phyloP scores from a whole-genome alignment of 1,284 basidiomycete species.

The Jaminaea rosea region DNA sequence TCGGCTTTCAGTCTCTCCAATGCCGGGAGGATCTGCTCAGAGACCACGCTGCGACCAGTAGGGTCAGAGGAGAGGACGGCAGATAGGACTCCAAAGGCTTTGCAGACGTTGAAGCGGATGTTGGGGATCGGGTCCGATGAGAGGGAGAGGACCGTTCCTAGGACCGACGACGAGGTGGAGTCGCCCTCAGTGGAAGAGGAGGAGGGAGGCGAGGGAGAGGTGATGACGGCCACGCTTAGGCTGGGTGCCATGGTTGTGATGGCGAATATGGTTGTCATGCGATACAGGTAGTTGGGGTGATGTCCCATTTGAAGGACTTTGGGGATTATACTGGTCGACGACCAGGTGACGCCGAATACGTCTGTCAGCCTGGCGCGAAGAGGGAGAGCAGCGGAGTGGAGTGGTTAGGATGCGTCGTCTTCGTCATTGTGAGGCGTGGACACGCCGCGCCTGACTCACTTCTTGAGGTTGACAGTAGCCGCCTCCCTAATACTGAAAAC shows the following conservation, averaged over 20 bases:
- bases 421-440: too few relatives aligned
- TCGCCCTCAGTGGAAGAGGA: too few relatives aligned
- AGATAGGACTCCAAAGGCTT: conserved; percentile 65
- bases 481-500: conserved; percentile 97
- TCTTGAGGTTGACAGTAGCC: conserved; percentile 92
- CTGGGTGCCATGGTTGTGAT: conserved; percentile 96
- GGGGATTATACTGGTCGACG: conserved; percentile 83
- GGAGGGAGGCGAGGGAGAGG: too few relatives aligned
- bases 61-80: conserved; percentile 58
- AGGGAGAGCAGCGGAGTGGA: too few relatives aligned
- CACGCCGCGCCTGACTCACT: too few relatives aligned
- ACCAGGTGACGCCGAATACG: conserved; percentile 98
- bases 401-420: too few relatives aligned
- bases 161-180: conserved; percentile 73
- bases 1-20: conserved; percentile 83
- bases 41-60: conserved; percentile 67
- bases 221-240: conserved; percentile 76
- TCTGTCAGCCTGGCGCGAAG: too few relatives aligned
- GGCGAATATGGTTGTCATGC: conserved; percentile 98
- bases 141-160: conserved; percentile 74
- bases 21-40: conserved; percentile 67
- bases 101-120: conserved; percentile 97
- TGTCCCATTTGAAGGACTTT: conserved; percentile 96
- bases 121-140: conserved; percentile 92
- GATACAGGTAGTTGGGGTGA: conserved; percentile 93